phyloP scores from a whole-genome alignment of 306 rosid genomes.

The Cicer cuneatum region DNA sequence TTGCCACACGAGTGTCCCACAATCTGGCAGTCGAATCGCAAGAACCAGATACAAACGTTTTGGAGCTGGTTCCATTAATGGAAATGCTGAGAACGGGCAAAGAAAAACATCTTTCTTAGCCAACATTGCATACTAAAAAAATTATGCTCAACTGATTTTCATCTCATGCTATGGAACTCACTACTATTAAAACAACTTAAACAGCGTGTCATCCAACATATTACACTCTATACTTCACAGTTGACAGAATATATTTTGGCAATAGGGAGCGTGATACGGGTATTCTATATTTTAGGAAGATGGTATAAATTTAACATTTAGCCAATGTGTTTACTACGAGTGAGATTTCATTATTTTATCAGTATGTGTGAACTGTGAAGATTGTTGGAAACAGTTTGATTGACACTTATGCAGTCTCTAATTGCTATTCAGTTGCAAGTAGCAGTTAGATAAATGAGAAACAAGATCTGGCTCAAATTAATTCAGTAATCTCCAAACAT shows the following conservation, averaged over 20 bases:
- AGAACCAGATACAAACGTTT: constrained; percentile 93
- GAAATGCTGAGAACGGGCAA: constrained; percentile 68
- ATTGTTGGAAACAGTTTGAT: constrained; percentile 20
- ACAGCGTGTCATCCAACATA: constrained; percentile 24
- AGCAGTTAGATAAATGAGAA: constrained; percentile 32
- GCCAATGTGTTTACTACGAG: not conserved
- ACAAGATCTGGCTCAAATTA: constrained; percentile 27
- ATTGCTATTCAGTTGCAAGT: constrained; percentile 5
- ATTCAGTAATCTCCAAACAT: constrained; percentile 41
- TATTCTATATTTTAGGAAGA: constrained; percentile 5
- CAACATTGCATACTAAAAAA: constrained; percentile 7
- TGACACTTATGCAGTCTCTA: constrained; percentile 24
- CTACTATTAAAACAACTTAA: constrained; percentile 17
- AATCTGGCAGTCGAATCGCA: constrained; percentile 90
- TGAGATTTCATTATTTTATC: constrained; percentile 14
- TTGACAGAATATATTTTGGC: not conserved
- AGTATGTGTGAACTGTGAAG: not conserved
- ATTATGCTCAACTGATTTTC: constrained; percentile 13
- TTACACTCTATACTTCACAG: constrained; percentile 5
- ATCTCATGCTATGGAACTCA: constrained; percentile 14
- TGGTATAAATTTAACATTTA: constrained; percentile 21
- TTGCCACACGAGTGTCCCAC: constrained; percentile 99
- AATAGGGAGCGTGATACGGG: not conserved
- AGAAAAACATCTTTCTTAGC: constrained; percentile 28
- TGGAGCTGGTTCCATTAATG: constrained; percentile 80